Evolutionary conservation across 2,329 filamentous ascomycete genomes (phyloP).

Genomic region (Neophaeococcomyces aloes): DNA sequence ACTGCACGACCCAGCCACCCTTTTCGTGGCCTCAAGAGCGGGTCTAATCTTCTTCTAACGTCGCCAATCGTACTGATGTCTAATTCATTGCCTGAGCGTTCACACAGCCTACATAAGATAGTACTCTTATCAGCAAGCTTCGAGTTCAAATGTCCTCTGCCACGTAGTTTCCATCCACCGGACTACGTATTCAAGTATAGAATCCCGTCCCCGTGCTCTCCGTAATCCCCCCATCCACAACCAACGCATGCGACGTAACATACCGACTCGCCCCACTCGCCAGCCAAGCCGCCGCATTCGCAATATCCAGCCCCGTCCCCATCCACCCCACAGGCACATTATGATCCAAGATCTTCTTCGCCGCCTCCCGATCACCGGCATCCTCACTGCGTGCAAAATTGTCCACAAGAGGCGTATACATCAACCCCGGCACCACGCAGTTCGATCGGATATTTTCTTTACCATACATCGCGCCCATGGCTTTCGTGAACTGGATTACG

Average conservation of each 20-base stretch:
- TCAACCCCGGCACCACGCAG: constrained; percentile 46
- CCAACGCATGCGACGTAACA: constrained; percentile 47
- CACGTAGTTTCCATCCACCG: too few relatives aligned
- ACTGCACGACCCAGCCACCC: too few relatives aligned
- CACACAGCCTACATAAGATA: too few relatives aligned
- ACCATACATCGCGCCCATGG: constrained; percentile 40
- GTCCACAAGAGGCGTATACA: constrained; percentile 44
- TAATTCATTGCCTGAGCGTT: too few relatives aligned
- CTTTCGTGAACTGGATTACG: constrained; percentile 38
- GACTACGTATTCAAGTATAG: too few relatives aligned
- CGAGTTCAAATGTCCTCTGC: too few relatives aligned
- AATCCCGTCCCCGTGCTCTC: too few relatives aligned
- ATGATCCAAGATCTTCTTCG: constrained; percentile 40
- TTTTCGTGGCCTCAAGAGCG: too few relatives aligned
- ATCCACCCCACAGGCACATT: constrained; percentile 51
- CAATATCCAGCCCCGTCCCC: constrained; percentile 51
- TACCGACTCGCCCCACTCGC: constrained; percentile 50
- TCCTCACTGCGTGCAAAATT: constrained; percentile 37
- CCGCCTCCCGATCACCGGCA: constrained; percentile 39
- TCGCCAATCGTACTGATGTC: too few relatives aligned
- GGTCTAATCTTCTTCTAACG: too few relatives aligned
- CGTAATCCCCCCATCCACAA: constrained; percentile 37
- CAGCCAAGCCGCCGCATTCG: constrained; percentile 47
- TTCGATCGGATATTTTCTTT: constrained; percentile 42
- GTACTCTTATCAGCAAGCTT: too few relatives aligned